Evolutionary conservation across 345 rosid genomes (phyloP).

Genomic region (Populus nigra): DNA sequence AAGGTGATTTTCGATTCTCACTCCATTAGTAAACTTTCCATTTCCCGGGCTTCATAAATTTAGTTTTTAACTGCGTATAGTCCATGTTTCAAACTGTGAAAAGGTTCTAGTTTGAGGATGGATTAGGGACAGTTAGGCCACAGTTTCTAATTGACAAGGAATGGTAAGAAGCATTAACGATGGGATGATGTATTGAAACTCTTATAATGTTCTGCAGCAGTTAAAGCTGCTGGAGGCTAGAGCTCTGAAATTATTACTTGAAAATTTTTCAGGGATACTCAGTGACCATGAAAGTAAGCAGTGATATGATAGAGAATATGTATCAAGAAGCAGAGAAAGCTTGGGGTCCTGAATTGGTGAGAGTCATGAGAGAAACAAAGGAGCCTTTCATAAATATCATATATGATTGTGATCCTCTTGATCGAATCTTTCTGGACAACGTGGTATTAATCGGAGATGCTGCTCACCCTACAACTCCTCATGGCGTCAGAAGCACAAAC

Average conservation of each 20-base stretch:
- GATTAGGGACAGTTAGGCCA: not conserved
- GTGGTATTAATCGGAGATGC: conserved; percentile 72
- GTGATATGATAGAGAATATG: conserved; percentile 57
- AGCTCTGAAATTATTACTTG: not conserved
- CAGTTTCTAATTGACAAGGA: not conserved
- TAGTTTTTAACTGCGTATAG: not conserved
- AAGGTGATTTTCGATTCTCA: conserved; percentile 37
- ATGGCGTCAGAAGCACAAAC: conserved; percentile 76
- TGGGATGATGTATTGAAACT: not conserved
- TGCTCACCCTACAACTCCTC: conserved; percentile 83
- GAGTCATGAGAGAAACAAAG: conserved; percentile 55
- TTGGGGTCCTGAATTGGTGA: conserved; percentile 65
- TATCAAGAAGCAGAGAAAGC: conserved; percentile 56
- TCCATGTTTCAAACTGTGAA: not conserved
- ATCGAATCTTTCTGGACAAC: conserved; percentile 48
- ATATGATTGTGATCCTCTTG: conserved; percentile 68
- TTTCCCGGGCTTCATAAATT: not conserved
- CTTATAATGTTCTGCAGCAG: not conserved
- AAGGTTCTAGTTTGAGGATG: not conserved
- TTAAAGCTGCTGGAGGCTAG: not conserved
- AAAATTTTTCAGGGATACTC: conserved; percentile 49
- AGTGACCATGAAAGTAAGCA: conserved; percentile 57
- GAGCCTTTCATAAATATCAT: conserved; percentile 80
- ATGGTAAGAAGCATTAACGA: not conserved
- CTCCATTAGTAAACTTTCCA: not conserved